Base-by-base conservation (phyloP, 495 filamentous ascomycete genomes). In the Penicillium arizonense region DNA sequence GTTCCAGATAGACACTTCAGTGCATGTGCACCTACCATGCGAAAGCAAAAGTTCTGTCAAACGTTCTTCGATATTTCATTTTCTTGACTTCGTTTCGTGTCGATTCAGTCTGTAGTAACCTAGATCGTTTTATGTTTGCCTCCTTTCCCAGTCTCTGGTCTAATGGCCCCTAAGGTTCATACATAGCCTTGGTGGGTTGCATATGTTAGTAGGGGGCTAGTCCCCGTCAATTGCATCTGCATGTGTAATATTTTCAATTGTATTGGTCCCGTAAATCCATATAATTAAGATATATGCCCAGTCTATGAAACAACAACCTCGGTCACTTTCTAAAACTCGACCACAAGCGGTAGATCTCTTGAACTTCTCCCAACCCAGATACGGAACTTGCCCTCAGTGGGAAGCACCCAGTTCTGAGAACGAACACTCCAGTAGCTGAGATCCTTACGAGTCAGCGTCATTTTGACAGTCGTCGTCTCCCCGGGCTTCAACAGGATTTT, bases 321-420 rank as follows among this genome's bases (percentile, higher is more conserved):
- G 18, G 18, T 18, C 18, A 18, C 18, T 18, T 1, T 18, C 1
- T 67, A 75, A 59, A 69, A 81, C 24, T 60, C 58, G 34, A 54
- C 72, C 34, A 67, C 56, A 47, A 80, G 50, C 16, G 69, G 65
- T 49, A 81, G 52, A 76, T 86, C 75, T 55, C 84, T 69, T n/a
- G 79, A 82, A 56, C 82, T 85, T 20, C 69, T 70, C 7, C 87
- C 87, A n/a, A 86, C 76, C 48, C 67, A 68, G 33, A 90, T 69
- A 34, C 57, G 69, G 64, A 87, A 82, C 55, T 73, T 64, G n/a
- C 81, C 82, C 7, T 79, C 70, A 4, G 58, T 69, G 7, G 84
- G 75, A 72, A 97, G 79, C 9, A 87, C 80, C 93, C 93, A 97
- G 65, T 96, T 97, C 77, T 91, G 88, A 58, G 65, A 63, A 32